Evolutionary conservation across 768 basidiomycete species (phyloP).

Genomic region (Pulveroboletus sp.): DNA sequence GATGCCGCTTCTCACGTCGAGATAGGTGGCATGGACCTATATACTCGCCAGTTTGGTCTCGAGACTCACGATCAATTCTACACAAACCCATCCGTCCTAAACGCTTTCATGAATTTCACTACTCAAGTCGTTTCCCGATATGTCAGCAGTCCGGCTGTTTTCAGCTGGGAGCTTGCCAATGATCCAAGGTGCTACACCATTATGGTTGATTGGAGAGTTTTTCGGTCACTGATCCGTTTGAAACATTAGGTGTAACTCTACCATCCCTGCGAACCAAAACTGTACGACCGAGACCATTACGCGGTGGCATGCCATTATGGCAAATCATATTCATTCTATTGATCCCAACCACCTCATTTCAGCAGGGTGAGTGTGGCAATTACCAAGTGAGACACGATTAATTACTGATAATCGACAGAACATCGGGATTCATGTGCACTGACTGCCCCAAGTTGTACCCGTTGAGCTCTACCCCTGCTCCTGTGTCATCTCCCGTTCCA

Average conservation of each 20-base stretch:
- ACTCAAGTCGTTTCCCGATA: slow-evolving; percentile 53
- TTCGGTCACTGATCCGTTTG: not conserved
- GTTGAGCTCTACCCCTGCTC: slow-evolving; percentile 22
- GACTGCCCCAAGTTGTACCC: slow-evolving; percentile 56
- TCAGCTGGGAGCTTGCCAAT: slow-evolving; percentile 62
- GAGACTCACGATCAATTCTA: slow-evolving; percentile 56
- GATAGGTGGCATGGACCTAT: slow-evolving; percentile 62
- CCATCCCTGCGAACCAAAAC: slow-evolving; percentile 35
- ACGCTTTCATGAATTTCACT: slow-evolving; percentile 55
- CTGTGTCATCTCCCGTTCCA: slow-evolving; percentile 39
- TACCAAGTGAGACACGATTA: not conserved
- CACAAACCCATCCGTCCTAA: slow-evolving; percentile 43
- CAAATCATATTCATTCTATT: slow-evolving; percentile 38
- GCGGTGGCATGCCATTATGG: slow-evolving; percentile 47
- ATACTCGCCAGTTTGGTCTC: slow-evolving; percentile 46
- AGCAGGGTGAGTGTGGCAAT: slow-evolving; percentile 44
- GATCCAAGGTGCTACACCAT: slow-evolving; percentile 47
- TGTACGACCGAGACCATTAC: slow-evolving; percentile 55
- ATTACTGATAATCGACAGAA: slow-evolving; percentile 27
- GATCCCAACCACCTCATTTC: slow-evolving; percentile 65
- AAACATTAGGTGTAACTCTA: slow-evolving; percentile 50
- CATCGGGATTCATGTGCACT: slow-evolving; percentile 54
- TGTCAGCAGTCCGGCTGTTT: slow-evolving; percentile 45
- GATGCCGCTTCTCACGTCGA: slow-evolving; percentile 3
- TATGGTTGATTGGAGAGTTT: not conserved